Base-by-base conservation (phyloP, 306 rosid species). In the Glycine tomentella region DNA sequence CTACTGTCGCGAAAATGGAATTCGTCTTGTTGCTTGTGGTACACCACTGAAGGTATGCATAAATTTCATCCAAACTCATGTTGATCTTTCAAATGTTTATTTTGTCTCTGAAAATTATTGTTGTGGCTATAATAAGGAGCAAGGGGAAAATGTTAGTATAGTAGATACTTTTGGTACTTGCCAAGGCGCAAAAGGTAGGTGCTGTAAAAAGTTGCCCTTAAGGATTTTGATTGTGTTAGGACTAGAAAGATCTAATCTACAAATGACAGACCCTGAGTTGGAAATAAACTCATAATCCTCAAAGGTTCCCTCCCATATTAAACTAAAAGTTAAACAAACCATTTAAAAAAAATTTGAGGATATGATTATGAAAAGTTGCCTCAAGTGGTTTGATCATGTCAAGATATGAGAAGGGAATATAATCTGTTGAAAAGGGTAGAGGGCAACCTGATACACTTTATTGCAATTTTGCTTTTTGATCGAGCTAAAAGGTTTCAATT, bases 1-100 rank as follows among this genome's bases (percentile, higher is more conserved):
- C 74, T 95, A 86, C 84, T 93, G 97, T 78, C 89, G 87, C 40
- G 97, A 93, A 57, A 91, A 87, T 33, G 97, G 91, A 81, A 86
- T 95, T 80, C 87, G 25, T 61, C 87, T 95, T 53, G 88, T 95
- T 56, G 97, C 97, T 69, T 91, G 95, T 80, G 97, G 97, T 75
- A 89, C 90, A 67, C 99, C 95, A 3, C 94, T 84, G 68, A 59
- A 66, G 97, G 99, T 93, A 74, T 67, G 83, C 66, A 50, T 57
- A 48, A 38, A 40, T 70, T 82, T 80, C 71, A 34, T 44, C 12
- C 15, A 31, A 70, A 52, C 71, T 67, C 42, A 69, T 61, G 42
- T 10, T 69, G 8, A 17, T 36, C 10, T 12, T 75, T 58, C 15
- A 64, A 12, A 65, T 44, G 75, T 69, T 31, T 40, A 44, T 59